These are phyloP conservation scores for Linderniella brevidens DNA, from an alignment of 257 asterid genomes.

Conservation along the genomic window DNA sequence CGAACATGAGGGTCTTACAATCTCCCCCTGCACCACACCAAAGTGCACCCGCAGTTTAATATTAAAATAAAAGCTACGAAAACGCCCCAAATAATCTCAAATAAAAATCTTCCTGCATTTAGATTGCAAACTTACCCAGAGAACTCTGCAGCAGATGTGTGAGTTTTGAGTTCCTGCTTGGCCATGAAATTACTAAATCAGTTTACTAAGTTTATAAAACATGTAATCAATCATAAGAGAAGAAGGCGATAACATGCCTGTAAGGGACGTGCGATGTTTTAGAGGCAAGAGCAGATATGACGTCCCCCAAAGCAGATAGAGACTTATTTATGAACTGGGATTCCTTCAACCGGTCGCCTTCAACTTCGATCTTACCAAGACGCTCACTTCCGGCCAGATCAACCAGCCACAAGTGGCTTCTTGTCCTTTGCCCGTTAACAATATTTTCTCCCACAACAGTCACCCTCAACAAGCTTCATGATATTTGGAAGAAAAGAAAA, in stretches of 20 bases:
- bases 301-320: conserved; percentile 90
- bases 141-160: conserved; percentile 97
- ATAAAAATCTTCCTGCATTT: background rate
- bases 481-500: background rate
- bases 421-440: conserved; percentile 67
- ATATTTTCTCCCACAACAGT: conserved; percentile 66
- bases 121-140: conserved; percentile 35
- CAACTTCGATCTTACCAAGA: conserved; percentile 79
- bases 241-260: conserved; percentile 29
- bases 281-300: conserved; percentile 85
- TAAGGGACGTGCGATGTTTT: conserved; percentile 66
- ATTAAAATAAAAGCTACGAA: background rate
- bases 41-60: conserved; percentile 9
- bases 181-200: conserved; percentile 10
- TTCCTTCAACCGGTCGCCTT: conserved; percentile 90
- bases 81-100: background rate
- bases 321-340: conserved; percentile 92
- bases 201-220: background rate
- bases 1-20: conserved; percentile 81
- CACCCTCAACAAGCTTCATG: conserved; percentile 76
- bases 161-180: conserved; percentile 88
- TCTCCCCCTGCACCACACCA: conserved; percentile 83
- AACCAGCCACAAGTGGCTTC: conserved; percentile 94
- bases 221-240: background rate
- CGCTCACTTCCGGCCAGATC: conserved; percentile 99